phyloP scores from a whole-genome alignment of 176 grass and related monocot species.

The Melocanna baccifera region DNA sequence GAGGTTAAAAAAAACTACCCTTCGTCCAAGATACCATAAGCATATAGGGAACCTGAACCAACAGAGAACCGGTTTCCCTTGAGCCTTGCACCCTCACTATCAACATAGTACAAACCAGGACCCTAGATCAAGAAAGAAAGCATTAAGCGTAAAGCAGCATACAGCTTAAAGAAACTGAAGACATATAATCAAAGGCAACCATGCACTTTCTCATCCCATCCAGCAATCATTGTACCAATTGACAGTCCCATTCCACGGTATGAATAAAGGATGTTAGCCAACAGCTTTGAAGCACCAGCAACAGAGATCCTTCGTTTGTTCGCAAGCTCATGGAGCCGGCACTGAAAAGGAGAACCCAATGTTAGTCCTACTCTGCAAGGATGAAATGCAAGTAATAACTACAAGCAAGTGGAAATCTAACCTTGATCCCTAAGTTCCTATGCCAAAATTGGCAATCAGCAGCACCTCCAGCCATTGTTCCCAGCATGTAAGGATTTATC shows the following conservation, averaged over 20 bases:
- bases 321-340: slow-evolving; percentile 80
- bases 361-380: background rate
- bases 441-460: slow-evolving; percentile 99
- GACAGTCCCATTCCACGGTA: slow-evolving; percentile 89
- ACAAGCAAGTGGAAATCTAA: slow-evolving; percentile 11
- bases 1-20: slow-evolving; percentile 48
- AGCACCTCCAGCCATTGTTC: slow-evolving; percentile 93
- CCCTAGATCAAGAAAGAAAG: slow-evolving; percentile 46
- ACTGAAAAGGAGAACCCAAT: slow-evolving; percentile 40
- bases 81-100: slow-evolving; percentile 90
- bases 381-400: background rate
- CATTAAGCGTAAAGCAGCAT: background rate
- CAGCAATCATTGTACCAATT: slow-evolving; percentile 96
- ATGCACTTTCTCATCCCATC: slow-evolving; percentile 92
- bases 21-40: slow-evolving; percentile 83
- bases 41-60: slow-evolving; percentile 91
- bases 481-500: slow-evolving; percentile 98
- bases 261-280: slow-evolving; percentile 89
- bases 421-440: slow-evolving; percentile 88
- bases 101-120: slow-evolving; percentile 95
- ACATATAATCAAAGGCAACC: background rate
- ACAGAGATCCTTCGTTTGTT: slow-evolving; percentile 96
- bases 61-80: slow-evolving; percentile 86
- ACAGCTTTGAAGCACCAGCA: slow-evolving; percentile 74
- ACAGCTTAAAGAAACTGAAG: background rate